Base-by-base conservation (phyloP, 1,284 basidiomycete genomes). In the Cutaneotrichosporon sp. region DNA sequence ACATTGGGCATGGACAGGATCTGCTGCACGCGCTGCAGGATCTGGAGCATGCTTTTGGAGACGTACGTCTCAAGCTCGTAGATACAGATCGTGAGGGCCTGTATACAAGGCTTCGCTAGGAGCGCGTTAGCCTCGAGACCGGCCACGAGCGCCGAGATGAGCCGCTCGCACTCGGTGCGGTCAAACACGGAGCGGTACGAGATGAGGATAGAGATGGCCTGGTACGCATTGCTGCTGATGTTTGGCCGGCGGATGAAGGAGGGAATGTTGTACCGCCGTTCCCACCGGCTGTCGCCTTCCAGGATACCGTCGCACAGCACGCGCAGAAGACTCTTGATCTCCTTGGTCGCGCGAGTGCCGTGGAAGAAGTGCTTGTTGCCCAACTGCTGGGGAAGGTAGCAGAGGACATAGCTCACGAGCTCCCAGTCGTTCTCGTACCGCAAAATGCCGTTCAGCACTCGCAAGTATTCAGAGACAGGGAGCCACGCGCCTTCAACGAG, bases 361-460 rank as follows among this genome's bases (percentile, higher is more conserved):
- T 93, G 97, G 74, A 97, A 93, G 51, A 97, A 81, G 67, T 97
- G 91, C 74, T 97, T 97, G 80, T 98, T 98, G 48, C 87, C 80
- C 4, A 98, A 81, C 71, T 98, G 93, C 19, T 85, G 80, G 0
- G 96, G 93, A 2, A 99, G 79, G 73, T 94, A 89, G 67, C 88
- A 90, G 2, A 99, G 79, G 5, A 94, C 79, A 66, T 96, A 98
- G 3, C 91, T 91, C 14, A 97, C 79, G 31, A 98, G 79, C 63
- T 98, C 96, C 94, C 96, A 98, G 59, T 88, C 90, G 43, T 78
- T 81, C 67, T 92, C 90, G 33, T 77, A 79, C 53, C 85, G 81
- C 41, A 98, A 75, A 50, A 97, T 80, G 2, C 78, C 78, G 54
- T 86, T 78, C 37, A 96, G 67, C 16, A 81, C 80, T 4, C 74